Evolutionary conservation across 306 rosid species (phyloP).

Genomic region (Adenanthera pavonina): DNA sequence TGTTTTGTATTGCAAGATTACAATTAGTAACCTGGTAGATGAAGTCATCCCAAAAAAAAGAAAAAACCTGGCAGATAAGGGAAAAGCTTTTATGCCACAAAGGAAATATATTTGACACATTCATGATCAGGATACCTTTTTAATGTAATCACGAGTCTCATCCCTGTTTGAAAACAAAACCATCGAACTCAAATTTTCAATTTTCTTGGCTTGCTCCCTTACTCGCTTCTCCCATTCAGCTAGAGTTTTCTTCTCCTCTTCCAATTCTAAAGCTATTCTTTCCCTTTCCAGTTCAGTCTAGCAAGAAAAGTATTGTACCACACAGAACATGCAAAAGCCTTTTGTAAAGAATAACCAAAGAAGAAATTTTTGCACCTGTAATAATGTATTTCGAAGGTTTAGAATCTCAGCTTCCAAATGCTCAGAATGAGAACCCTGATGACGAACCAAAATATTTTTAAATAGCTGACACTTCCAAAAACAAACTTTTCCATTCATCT

Average conservation of each 20-base stretch:
- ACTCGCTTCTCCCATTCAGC: slow-evolving; percentile 91
- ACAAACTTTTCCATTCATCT: slow-evolving; percentile 5
- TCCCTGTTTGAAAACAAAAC: slow-evolving; percentile 89
- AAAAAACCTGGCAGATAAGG: neutral
- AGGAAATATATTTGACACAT: slow-evolving; percentile 5
- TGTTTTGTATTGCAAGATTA: slow-evolving; percentile 8
- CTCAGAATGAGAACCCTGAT: slow-evolving; percentile 95
- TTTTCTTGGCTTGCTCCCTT: slow-evolving; percentile 87
- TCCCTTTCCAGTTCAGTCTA: slow-evolving; percentile 95
- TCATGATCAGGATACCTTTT: slow-evolving; percentile 60
- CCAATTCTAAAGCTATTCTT: slow-evolving; percentile 94
- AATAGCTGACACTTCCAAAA: slow-evolving; percentile 23
- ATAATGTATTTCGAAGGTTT: slow-evolving; percentile 83
- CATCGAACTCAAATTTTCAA: slow-evolving; percentile 90
- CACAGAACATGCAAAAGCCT: slow-evolving; percentile 36
- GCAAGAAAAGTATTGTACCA: slow-evolving; percentile 33
- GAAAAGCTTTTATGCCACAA: neutral
- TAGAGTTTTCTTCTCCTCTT: slow-evolving; percentile 90
- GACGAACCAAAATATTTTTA: slow-evolving; percentile 28
- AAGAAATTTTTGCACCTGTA: slow-evolving; percentile 62
- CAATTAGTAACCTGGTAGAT: neutral
- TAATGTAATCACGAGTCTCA: slow-evolving; percentile 62
- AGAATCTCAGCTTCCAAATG: slow-evolving; percentile 83
- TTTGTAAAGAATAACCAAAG: slow-evolving; percentile 31
- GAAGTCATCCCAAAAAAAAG: neutral